Base-by-base conservation (phyloP, 371 early-diverging fungal genomes). In the Rhizopus sp. region DNA sequence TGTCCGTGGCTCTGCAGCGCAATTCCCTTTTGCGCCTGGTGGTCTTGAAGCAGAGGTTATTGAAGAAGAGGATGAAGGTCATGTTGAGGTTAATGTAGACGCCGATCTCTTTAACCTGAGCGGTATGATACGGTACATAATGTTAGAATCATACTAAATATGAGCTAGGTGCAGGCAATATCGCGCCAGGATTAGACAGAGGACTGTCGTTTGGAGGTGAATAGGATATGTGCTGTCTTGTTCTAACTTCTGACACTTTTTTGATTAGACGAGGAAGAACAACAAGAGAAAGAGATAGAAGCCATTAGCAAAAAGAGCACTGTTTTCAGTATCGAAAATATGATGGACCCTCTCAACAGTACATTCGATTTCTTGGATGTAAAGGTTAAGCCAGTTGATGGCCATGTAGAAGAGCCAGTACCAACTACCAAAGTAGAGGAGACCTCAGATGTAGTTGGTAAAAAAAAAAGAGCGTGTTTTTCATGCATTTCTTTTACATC, bases 21-120 rank as follows among this genome's bases (percentile, higher is more conserved):
- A 87, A 46, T 79, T 88, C 45, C 94, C 93, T 1, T 94, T 94
- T 72, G 83, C 89, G 1, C 94, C 94, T 3, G 94, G 94, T 57
- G 72, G 86, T 58, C 44, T 84, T 46, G 82, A 85, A 56, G 29
- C 66, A 50, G 73, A 73, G 13, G 66, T 71, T 34, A 17, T 75
- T 63, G 62, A 62, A 0, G 64, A 60, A 45, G 65, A 73, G n/a
- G 71, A 66, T 10, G 54, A 68, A 2, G 59, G 63, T 1, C 31
- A 64, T 34, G 63, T 54, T 13, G 51, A 63, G 0, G 66, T 64
- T 7, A 72, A 70, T 10, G 72, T 78, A 39, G 72, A 69, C 16
- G 40, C 49, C 7, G 68, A 73, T 50, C 50, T 70, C 8, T 55
- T 60, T 30, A 55, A 69, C 30, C 59, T 77, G 38, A 64, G 73